Conservation (phyloP, 2,329 filamentous ascomycete genomes). For the Colletotrichum magnum region DNA sequence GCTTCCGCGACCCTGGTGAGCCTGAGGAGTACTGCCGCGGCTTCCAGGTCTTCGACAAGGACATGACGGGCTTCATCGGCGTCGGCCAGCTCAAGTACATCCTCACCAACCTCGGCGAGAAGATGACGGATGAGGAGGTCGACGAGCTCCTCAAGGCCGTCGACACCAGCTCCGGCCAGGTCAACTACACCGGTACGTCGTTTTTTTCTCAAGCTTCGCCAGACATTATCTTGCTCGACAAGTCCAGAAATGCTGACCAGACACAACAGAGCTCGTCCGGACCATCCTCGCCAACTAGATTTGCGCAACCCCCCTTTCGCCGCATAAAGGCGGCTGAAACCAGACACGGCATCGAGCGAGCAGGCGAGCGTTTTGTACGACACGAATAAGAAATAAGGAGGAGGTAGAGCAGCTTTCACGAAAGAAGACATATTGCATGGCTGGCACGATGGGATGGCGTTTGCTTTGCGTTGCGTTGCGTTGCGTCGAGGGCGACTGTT, state of each 20-base stretch:
- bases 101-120: constrained; percentile 97
- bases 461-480: constrained; percentile 33
- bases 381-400: not conserved
- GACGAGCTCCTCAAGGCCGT: constrained; percentile 99
- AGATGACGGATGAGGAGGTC: constrained; percentile 99
- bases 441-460: constrained; percentile 41
- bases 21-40: constrained; percentile 98
- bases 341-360: constrained; percentile 15
- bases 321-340: not conserved
- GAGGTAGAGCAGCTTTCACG: constrained; percentile 18
- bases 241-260: not conserved
- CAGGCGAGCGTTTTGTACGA: constrained; percentile 23
- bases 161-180: constrained; percentile 94
- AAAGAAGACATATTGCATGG: constrained; percentile 37
- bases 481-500: constrained; percentile 29
- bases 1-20: constrained; percentile 98
- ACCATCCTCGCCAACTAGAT: constrained; percentile 86
- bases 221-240: accelerated
- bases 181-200: constrained; percentile 92
- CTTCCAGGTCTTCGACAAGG: constrained; percentile 99
- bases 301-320: constrained; percentile 24
- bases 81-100: constrained; percentile 99
- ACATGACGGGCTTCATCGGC: constrained; percentile 97
- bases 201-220: constrained; percentile 21
- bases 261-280: constrained; percentile 78